Evolutionary conservation across 2,329 filamentous ascomycete species (phyloP), one percentile per base, ranked within the genome.

Genomic region (Bipolaris bicolor): DNA sequence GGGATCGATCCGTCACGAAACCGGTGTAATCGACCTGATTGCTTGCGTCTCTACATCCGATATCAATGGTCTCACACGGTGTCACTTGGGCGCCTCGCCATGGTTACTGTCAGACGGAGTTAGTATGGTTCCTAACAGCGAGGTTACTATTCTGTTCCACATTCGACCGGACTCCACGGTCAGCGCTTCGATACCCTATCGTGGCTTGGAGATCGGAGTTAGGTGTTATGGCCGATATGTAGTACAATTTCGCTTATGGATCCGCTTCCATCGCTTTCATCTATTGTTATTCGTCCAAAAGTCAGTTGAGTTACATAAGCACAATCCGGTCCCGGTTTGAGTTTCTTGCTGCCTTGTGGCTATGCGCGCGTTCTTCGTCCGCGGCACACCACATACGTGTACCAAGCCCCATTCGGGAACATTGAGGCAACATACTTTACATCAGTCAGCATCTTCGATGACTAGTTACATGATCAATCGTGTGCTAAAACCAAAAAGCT

Each of bases 201-300:
- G n/a, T 3, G 34, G 36, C 37, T 39, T 18, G 52, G 9, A 36
- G 37, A 34, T 43, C 37, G 52, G 52, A 43, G 52, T 43, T 54
- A 54, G 40, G n/a, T 13, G 36, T 34, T 54, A 41, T 49, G 5
- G 24, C 29, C 45, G 36, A n/a, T 20, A 29, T 13, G 20, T n/a
- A 7, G 11, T 36, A 15, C 24, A 26, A 26, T n/a, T 22, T 16
- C 24, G 33, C 15, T 46, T 40, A 22, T 41, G 51, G n/a, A 18
- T 34, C 16, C 11, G 11, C 2, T 18, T 20, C 7, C 20, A n/a
- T 47, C 15, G 20, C 15, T 7, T 34, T 29, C 29, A 18, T 15
- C 29, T 3, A 29, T 22, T 3, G 44, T 22, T 7, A 20, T 47
- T 34, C 16, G 37, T 22, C 26, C 29, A 40, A 22, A 33, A 18